Evolutionary conservation across 192 early-diverging fungal genomes (phyloP), one percentile per base, ranked within the genome.

Genomic region (Rhizophagus sp.): DNA sequence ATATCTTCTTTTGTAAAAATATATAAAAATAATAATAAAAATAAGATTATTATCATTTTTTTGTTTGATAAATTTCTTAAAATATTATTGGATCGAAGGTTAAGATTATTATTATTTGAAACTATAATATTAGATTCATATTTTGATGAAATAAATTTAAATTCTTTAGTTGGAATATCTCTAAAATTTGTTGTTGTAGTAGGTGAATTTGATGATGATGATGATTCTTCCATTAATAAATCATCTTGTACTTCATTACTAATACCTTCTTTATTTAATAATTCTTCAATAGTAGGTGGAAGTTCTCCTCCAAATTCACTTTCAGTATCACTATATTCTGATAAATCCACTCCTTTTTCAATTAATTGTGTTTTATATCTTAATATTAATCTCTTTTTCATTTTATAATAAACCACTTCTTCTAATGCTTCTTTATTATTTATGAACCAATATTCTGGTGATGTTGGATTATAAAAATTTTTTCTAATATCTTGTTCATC

Each of bases 371-470:
- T 0, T 73, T 73, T 50, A 73, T 73, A 6, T 19, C 47, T 25
- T 50, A 25, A 30, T 47, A 73, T 25, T 13, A 73, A 73, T 50
- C 47, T 50, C 19, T 50, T 73, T 73, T 73, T 73, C 71, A 73
- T 73, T 73, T 73, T 73, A 73, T 73, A 73, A 73, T 73, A 73
- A 47, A 73, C 47, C 1, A 73, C 71, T 49, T 50, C 24, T 39
- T 73, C 24, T 30, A 73, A 50, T 25, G 71, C 71, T 7, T 73
- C 71, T 11, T 13, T 7, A 73, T 73, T 73, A 30, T 73, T 73
- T 50, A 73, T 47, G 13, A 73, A 17, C 71, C 71, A 73, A 52
- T 50, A 73, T 73, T 73, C 71, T 73, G 44, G 33, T 27, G 71
- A 73, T 7, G 25, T 47, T 13, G 44, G 41, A 50, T 73, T 73